Evolutionary conservation across 228 moss, liverwort and hornwort species (phyloP).

Genomic region (Sphagnum magellanicum): DNA sequence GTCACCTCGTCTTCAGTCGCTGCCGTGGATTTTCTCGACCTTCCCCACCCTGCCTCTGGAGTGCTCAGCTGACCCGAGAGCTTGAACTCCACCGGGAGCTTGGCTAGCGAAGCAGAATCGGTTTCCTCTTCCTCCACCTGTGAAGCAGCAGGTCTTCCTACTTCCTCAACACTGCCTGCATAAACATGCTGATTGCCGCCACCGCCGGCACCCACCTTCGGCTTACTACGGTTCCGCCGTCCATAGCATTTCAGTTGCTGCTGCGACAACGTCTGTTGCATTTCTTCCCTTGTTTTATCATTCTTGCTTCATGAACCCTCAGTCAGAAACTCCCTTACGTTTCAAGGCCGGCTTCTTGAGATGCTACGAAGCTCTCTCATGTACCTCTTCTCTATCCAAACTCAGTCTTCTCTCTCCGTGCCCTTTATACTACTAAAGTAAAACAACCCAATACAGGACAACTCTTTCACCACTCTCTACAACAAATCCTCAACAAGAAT

Average conservation of each 20-base stretch:
- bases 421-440: no score
- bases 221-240: constrained; percentile 72
- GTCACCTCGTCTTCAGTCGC: constrained; percentile 16
- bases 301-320: constrained; percentile 64
- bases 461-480: no score
- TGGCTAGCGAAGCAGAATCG: constrained; percentile 12
- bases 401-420: no score
- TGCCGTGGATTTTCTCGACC: constrained; percentile 37
- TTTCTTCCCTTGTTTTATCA: constrained; percentile 72
- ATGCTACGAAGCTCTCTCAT: no score
- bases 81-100: constrained; percentile 23
- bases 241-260: constrained; percentile 90
- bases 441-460: no score
- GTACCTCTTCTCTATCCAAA: no score
- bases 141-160: no score
- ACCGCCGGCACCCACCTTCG: constrained; percentile 27
- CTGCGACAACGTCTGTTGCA: constrained; percentile 67
- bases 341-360: no score
- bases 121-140: constrained; percentile 39
- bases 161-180: neutral
- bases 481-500: no score
- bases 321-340: no score
- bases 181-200: constrained; percentile 13
- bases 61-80: constrained; percentile 35
- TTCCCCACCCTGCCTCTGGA: constrained; percentile 34